Evolutionary conservation across 2,329 filamentous ascomycete species (phyloP).

Genomic region (Leptosphaerulina australis): DNA sequence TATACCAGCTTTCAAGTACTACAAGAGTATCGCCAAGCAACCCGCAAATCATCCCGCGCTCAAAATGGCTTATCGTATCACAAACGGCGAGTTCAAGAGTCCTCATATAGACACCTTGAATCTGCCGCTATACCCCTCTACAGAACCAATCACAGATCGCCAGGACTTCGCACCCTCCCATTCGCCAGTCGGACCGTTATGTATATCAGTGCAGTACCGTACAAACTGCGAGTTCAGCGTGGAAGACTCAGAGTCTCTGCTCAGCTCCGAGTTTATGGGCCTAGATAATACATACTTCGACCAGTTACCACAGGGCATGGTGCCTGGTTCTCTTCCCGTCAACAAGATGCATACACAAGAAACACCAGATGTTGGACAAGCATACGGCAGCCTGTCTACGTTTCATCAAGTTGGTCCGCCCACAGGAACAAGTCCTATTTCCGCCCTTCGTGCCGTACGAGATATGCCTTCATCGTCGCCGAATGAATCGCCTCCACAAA

Average conservation of each 20-base stretch:
- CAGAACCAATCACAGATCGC: conserved; percentile 65
- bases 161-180: conserved; percentile 85
- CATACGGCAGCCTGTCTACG: conserved; percentile 87
- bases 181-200: conserved; percentile 83
- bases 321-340: conserved; percentile 78
- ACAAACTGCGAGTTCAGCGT: conserved; percentile 89
- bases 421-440: conserved; percentile 82
- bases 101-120: conserved; percentile 71
- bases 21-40: conserved; percentile 74
- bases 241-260: conserved; percentile 85
- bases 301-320: conserved; percentile 64
- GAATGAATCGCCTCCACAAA: conserved; percentile 58
- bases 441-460: conserved; percentile 75
- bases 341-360: conserved; percentile 57
- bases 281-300: conserved; percentile 86
- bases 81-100: conserved; percentile 62
- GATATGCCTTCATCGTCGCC: conserved; percentile 60
- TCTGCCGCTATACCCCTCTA: conserved; percentile 68
- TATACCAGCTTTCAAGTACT: conserved; percentile 85
- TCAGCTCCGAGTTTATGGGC: conserved; percentile 93
- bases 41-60: conserved; percentile 67
- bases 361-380: conserved; percentile 70
- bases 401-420: conserved; percentile 79
- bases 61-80: conserved; percentile 79
- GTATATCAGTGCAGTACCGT: conserved; percentile 81